Conservation (phyloP, 2,329 filamentous ascomycete genomes). For the Exophiala viscosa region DNA sequence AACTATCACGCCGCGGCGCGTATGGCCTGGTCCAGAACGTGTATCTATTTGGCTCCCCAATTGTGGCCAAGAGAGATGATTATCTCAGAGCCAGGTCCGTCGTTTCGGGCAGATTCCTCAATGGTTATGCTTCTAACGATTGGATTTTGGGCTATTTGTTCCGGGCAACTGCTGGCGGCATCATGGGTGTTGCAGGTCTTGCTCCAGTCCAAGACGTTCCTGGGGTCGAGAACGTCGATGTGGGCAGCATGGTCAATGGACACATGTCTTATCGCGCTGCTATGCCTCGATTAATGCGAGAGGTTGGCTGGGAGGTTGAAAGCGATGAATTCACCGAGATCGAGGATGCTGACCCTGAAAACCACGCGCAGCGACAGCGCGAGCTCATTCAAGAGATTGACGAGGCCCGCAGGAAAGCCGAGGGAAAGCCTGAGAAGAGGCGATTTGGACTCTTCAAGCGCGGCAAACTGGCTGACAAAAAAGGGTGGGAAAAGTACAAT, state of each 20-base stretch:
- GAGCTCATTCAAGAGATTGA: slow-evolving; percentile 97
- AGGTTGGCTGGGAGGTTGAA: slow-evolving; percentile 86
- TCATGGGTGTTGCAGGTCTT: slow-evolving; percentile 81
- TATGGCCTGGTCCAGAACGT: slow-evolving; percentile 90
- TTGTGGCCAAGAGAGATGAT: slow-evolving; percentile 89
- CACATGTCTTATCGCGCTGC: slow-evolving; percentile 96
- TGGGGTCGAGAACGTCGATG: slow-evolving; percentile 82
- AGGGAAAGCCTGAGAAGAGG: slow-evolving; percentile 70
- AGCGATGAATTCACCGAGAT: slow-evolving; percentile 95
- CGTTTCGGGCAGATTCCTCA: slow-evolving; percentile 88
- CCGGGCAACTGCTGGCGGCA: slow-evolving; percentile 86
- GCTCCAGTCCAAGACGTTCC: slow-evolving; percentile 71
- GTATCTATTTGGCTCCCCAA: slow-evolving; percentile 86
- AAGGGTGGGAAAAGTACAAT: slow-evolving; percentile 93
- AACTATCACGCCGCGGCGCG: slow-evolving; percentile 78
- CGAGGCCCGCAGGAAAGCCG: slow-evolving; percentile 81
- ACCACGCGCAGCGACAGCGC: slow-evolving; percentile 79
- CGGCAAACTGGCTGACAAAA: slow-evolving; percentile 67
- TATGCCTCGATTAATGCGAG: slow-evolving; percentile 81
- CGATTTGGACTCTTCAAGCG: slow-evolving; percentile 75
- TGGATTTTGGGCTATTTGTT: slow-evolving; percentile 98
- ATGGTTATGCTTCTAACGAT: slow-evolving; percentile 89
- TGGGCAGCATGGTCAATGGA: slow-evolving; percentile 78
- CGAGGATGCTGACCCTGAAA: slow-evolving; percentile 93
- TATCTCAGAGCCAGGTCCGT: slow-evolving; percentile 77